phyloP scores from a whole-genome alignment of 345 rosid species.

The Euphorbia lathyris region DNA sequence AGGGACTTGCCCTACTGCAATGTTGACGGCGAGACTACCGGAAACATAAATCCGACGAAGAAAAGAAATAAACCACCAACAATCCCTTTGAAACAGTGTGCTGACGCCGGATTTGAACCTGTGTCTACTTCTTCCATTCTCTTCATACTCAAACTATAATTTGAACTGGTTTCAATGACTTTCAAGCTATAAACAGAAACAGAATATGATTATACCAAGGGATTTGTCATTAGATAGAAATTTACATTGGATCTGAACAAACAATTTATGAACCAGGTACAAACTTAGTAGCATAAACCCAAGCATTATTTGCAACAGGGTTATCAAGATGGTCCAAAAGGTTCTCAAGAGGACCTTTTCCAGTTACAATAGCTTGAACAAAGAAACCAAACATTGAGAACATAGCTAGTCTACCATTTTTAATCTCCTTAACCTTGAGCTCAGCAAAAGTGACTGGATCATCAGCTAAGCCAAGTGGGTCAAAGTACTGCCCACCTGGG shows the following conservation, averaged over 20 bases:
- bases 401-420: conserved; percentile 93
- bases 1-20: too few species aligned
- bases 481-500: conserved; percentile 89
- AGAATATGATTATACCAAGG: not conserved
- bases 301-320: conserved; percentile 96
- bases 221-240: not conserved
- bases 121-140: too few species aligned
- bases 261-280: conserved; percentile 63
- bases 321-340: conserved; percentile 85
- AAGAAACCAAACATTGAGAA: conserved; percentile 99
- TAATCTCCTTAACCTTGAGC: conserved; percentile 96
- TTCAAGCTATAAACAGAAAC: not conserved
- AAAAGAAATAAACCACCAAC: too few species aligned
- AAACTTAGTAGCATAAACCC: conserved; percentile 96
- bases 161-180: too few species aligned
- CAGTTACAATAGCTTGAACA: conserved; percentile 92
- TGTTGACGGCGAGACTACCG: too few species aligned
- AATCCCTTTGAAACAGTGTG: too few species aligned
- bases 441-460: conserved; percentile 84
- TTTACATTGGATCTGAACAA: conserved; percentile 15
- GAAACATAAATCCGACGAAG: too few species aligned
- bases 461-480: conserved; percentile 86
- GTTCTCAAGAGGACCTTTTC: conserved; percentile 93
- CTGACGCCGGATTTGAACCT: too few species aligned
- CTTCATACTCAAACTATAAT: too few species aligned